These are phyloP conservation scores for Thraustochytrium striatum DNA, from an alignment of 352 stramenopile species.

Conservation along the genomic window DNA sequence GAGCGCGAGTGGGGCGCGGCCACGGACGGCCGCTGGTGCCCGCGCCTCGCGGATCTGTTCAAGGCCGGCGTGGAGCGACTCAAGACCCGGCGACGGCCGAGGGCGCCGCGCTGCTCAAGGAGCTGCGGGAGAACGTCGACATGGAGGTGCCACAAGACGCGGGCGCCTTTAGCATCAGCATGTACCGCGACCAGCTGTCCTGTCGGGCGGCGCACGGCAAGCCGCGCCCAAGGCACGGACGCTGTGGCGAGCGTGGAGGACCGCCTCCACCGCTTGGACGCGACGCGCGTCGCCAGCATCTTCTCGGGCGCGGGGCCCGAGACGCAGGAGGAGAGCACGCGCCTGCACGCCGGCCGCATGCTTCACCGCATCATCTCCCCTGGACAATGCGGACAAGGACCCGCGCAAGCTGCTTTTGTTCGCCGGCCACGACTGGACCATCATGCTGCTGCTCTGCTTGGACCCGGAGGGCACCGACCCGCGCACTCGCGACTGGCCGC, in stretches of 20 bases:
- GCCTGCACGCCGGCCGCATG: constrained; percentile 17
- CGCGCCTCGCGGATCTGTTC: background rate
- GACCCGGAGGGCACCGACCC: constrained; percentile 19
- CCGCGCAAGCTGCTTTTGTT: background rate
- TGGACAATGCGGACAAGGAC: background rate
- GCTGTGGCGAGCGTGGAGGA: background rate
- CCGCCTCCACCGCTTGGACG: background rate
- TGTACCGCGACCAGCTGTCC: constrained; percentile 6
- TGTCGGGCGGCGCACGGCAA: background rate
- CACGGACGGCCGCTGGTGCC: constrained; percentile 5
- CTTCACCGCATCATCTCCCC: constrained; percentile 1
- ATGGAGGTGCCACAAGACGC: background rate
- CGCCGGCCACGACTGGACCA: constrained; percentile 29
- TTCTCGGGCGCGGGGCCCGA: background rate
- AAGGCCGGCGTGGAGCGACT: background rate
- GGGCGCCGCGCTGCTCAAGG: background rate
- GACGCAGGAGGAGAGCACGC: background rate
- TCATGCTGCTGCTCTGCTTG: constrained; percentile 9
- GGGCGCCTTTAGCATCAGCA: background rate
- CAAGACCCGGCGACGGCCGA: background rate
- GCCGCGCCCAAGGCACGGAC: background rate
- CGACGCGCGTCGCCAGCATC: background rate
- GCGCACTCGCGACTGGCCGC: constrained; percentile 13
- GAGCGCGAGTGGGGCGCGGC: constrained; percentile 13
- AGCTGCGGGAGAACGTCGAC: constrained; percentile 1